Base-by-base conservation (phyloP, 2,329 filamentous ascomycete species). In the Paraphoma chrysanthemicola region DNA sequence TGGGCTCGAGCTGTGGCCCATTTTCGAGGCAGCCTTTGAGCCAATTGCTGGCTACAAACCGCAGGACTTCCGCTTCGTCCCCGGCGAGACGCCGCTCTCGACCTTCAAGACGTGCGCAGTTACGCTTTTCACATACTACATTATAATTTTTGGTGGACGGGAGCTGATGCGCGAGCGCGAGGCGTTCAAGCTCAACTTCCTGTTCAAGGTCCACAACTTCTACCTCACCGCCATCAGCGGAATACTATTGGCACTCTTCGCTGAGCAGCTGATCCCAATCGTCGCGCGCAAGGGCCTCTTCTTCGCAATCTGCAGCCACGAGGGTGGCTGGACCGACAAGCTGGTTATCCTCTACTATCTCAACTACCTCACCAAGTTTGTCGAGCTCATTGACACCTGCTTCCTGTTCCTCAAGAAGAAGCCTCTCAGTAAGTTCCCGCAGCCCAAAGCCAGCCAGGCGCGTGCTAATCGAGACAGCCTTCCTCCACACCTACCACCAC, bases 351-450 rank as follows among this genome's bases (percentile, higher is more conserved):
- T 99, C 66, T 99, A 99, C 87, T 99, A 98, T 79, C 86, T 98
- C 76, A 98, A 96, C 85, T 98, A 98, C 83, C 87, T 97, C 53
- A 98, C 93, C 81, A 98, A 98, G 81, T 98, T 97, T 80, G 86
- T 97, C 67, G 94, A 98, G 81, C 85, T 98, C 66, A 83, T 98
- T 69, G 94, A 98, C 80, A 98, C 94, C 57, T 89, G 94, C 77
- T 98, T 98, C 86, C 85, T 98, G 54, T 95, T 97, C 83, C 87
- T 98, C 78, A 98, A 98, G 90, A 98, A 98, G 90, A 98, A 98
- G 90, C 94, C 94, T 52, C 82, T 97, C 77, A 97, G 87, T 90
- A 84, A 65, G 85, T 44, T 28, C 47, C 31, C 42, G 42, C 14
- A 44, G n/a, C 36, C 7, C 36, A 28, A 10, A 12, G 5, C 18